Evolutionary conservation across 2,329 filamentous ascomycete species (phyloP).

Genomic region (Pyrenophora graminea): DNA sequence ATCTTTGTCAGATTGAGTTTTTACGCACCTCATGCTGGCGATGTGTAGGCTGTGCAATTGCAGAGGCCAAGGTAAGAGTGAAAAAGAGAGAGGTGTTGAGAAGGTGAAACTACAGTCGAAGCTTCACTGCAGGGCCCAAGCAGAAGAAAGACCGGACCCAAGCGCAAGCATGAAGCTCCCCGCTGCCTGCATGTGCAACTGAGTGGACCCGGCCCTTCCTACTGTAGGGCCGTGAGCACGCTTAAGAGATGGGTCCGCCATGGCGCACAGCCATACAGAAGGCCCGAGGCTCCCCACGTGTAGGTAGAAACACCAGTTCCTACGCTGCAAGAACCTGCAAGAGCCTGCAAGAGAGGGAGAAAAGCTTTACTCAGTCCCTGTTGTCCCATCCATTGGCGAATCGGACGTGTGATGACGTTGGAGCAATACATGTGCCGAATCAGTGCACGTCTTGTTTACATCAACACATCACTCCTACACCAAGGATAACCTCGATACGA

Average conservation of each 20-base stretch:
- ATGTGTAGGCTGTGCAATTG: conserved; percentile 13
- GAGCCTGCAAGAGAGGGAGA: conserved; percentile 4
- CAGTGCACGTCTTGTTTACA: too few species aligned
- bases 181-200: conserved; percentile 15
- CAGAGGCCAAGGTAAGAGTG: background rate
- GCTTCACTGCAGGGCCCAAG: conserved; percentile 13
- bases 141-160: conserved; percentile 4
- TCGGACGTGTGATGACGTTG: background rate
- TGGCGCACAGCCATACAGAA: conserved; percentile 25
- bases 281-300: conserved; percentile 21
- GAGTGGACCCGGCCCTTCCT: conserved; percentile 13
- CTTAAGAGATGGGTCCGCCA: conserved; percentile 14
- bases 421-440: background rate
- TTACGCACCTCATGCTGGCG: conserved; percentile 28
- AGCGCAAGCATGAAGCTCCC: conserved; percentile 10
- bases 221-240: conserved; percentile 9
- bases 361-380: conserved; percentile 9
- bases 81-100: conserved; percentile 10
- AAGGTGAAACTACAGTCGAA: conserved; percentile 9
- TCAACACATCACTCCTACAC: too few species aligned
- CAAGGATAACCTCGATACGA: background rate
- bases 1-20: conserved; percentile 22
- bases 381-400: background rate
- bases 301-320: conserved; percentile 20
- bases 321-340: conserved; percentile 10